Evolutionary conservation across 345 rosid genomes (phyloP).

Genomic region (Gossypium rotundifolium): DNA sequence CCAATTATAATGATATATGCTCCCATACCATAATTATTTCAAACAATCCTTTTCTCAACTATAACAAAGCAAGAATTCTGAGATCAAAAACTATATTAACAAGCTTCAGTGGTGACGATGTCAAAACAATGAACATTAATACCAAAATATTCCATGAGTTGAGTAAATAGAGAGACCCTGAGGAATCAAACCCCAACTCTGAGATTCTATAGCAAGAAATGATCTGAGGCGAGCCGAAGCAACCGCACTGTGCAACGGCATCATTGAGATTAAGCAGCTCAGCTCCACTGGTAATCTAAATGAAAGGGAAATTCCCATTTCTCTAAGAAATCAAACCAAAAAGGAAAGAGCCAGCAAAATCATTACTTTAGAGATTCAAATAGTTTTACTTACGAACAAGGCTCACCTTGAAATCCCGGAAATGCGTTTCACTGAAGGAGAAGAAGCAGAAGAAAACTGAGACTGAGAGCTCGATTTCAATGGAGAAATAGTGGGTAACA

Average conservation of each 20-base stretch:
- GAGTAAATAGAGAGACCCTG: slow-evolving; percentile 20
- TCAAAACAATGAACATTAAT: background rate
- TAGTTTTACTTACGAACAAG: background rate
- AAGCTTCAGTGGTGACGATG: background rate
- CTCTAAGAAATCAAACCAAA: background rate
- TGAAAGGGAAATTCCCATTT: background rate
- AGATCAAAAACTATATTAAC: background rate
- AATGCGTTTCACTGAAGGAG: slow-evolving; percentile 20
- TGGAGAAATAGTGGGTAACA: slow-evolving; percentile 15
- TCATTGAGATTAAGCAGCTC: slow-evolving; percentile 28
- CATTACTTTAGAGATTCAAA: background rate
- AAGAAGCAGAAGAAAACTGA: slow-evolving; percentile 6
- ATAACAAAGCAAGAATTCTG: background rate
- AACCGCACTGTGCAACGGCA: slow-evolving; percentile 31
- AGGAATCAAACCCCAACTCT: slow-evolving; percentile 32
- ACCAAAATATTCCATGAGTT: background rate
- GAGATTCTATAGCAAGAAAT: slow-evolving; percentile 21
- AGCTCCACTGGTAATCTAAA: slow-evolving; percentile 33
- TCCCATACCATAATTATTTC: background rate
- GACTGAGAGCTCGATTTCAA: slow-evolving; percentile 19
- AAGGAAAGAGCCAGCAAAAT: background rate
- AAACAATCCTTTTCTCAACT: background rate
- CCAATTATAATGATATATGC: background rate
- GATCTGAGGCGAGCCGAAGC: slow-evolving; percentile 32
- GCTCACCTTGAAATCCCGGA: slow-evolving; percentile 22